These are phyloP conservation scores for Protomyces lactucae-debilis DNA, from an alignment of 1,139 yeast species.

Conservation along the genomic window DNA sequence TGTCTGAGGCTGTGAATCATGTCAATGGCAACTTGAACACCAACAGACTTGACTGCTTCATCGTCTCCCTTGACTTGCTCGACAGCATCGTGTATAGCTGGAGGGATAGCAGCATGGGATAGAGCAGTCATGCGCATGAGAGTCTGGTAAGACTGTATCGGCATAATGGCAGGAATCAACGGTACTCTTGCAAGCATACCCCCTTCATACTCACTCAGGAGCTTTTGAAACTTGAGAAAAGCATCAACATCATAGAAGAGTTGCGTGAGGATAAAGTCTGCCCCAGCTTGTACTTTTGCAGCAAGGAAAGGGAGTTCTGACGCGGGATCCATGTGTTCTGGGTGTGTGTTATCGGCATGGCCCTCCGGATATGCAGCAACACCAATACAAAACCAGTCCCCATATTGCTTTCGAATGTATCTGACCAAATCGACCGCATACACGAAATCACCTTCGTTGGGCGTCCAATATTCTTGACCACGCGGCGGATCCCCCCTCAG, in stretches of 20 bases:
- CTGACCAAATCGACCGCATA: constrained; percentile 78
- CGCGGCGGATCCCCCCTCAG: constrained; percentile 96
- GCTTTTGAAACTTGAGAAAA: constrained; percentile 50
- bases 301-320: constrained; percentile 69
- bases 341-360: constrained; percentile 75
- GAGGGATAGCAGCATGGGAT: constrained; percentile 84
- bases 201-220: constrained; percentile 45
- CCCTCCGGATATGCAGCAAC: constrained; percentile 98
- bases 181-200: constrained; percentile 49
- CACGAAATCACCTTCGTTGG: constrained; percentile 49
- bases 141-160: constrained; percentile 82
- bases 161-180: constrained; percentile 90
- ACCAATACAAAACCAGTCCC: constrained; percentile 76
- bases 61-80: constrained; percentile 68
- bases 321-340: constrained; percentile 55
- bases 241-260: constrained; percentile 64
- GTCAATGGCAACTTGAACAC: constrained; percentile 66
- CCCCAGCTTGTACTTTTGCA: constrained; percentile 89
- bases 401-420: constrained; percentile 65
- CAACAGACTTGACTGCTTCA: constrained; percentile 74
- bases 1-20: constrained; percentile 55
- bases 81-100: constrained; percentile 47
- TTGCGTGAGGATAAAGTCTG: constrained; percentile 88
- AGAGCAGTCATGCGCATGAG: constrained; percentile 84
- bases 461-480: constrained; percentile 60